Percentiles rank a stretch among this genome's conserved stretches.
Evolutionary conservation across 148 eudicot species (phyloP).

Genomic region (Gaultheria prostrata): DNA sequence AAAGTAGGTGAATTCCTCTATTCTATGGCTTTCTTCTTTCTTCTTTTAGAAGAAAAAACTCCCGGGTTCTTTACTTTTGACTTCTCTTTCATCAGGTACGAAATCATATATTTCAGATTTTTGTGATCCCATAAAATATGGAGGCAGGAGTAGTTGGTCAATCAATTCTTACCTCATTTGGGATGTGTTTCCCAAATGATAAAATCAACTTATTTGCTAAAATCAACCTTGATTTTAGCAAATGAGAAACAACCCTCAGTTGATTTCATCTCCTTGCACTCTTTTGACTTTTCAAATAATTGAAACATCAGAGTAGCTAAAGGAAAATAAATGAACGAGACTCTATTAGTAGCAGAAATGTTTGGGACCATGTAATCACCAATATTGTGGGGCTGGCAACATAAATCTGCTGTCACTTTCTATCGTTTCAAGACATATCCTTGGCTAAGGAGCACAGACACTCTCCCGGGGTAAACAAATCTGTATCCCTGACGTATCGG

Average conservation of each 20-base stretch:
- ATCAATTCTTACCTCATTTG: background rate
- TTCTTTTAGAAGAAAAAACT: background rate
- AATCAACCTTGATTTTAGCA: too few relatives aligned
- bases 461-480: too few relatives aligned
- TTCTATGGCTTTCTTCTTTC: background rate
- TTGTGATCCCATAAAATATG: background rate
- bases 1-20: background rate
- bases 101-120: background rate
- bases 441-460: too few relatives aligned
- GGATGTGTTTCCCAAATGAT: too few relatives aligned
- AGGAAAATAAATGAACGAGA: background rate
- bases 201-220: too few relatives aligned
- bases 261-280: background rate
- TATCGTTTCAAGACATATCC: background rate
- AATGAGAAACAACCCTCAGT: too few relatives aligned
- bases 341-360: background rate
- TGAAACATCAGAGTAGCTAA: too few relatives aligned
- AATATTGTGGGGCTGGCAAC: constrained; percentile 7
- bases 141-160: background rate
- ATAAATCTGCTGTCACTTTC: background rate
- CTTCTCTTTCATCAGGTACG: background rate
- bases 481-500: too few relatives aligned
- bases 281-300: background rate
- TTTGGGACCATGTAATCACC: background rate
- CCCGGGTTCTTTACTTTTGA: background rate